Percentiles rank a stretch among this genome's conserved stretches.
phyloP scores from a whole-genome alignment of 225 moss, liverwort and hornwort species.

The Asterella californica region DNA sequence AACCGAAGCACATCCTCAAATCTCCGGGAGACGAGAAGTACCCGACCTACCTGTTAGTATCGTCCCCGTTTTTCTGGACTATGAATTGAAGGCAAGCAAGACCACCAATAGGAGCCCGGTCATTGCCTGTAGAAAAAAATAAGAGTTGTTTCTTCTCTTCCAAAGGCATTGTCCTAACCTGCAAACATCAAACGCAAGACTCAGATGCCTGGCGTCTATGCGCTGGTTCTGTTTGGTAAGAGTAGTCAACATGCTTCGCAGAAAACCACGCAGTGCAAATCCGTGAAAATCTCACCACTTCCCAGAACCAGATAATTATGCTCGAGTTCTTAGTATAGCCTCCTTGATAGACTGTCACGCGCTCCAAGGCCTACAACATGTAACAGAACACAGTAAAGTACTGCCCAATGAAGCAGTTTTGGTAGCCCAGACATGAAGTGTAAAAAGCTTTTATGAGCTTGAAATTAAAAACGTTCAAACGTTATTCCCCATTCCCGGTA shows the following conservation, averaged over 20 bases:
- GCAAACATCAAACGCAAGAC: constrained; percentile 5
- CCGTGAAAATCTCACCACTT: constrained; percentile 39
- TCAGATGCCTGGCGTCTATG: no score
- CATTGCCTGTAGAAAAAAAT: constrained; percentile 74
- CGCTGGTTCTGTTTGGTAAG: neutral
- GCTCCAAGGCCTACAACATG: constrained; percentile 56
- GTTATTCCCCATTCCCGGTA: no score
- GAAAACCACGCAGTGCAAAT: neutral
- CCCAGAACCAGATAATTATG: constrained; percentile 72
- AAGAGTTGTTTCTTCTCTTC: constrained; percentile 69
- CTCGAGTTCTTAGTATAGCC: constrained; percentile 56
- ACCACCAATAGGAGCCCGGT: constrained; percentile 71
- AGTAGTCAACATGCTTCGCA: neutral
- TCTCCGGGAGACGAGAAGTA: neutral
- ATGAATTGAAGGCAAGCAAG: constrained; percentile 66
- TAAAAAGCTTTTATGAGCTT: no score
- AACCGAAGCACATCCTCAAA: neutral
- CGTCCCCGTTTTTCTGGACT: constrained; percentile 63
- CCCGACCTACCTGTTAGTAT: constrained; percentile 54
- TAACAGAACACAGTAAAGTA: neutral
- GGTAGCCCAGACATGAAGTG: no score
- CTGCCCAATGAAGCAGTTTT: no score
- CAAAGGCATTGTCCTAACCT: constrained; percentile 66
- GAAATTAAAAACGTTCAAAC: no score
- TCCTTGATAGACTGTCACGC: constrained; percentile 69